Evolutionary conservation across 306 rosid genomes (phyloP), one percentile per base, ranked within the genome.

Genomic region (Erythrophleum fordii): DNA sequence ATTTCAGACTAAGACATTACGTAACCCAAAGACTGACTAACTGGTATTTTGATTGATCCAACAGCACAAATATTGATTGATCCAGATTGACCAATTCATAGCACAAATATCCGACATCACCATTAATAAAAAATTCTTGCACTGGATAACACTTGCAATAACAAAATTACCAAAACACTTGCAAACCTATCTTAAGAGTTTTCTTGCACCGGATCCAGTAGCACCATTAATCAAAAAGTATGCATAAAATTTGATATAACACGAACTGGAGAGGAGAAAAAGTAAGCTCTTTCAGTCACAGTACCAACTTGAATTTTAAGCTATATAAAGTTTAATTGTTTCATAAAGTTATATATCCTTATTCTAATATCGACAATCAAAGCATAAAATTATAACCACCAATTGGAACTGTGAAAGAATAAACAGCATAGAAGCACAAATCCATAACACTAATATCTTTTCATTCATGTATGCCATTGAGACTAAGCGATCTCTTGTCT

Each of bases 371-470:
- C 28, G 13, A 18, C 58, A 51, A 51, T 75, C 62, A 52, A 45
- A 74, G 22, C 51, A 29, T 74, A 73, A 64, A 73, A 65, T 53
- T 62, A 28, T 35, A 72, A 31, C 64, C 5, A 39, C 23, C 78
- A 77, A 72, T 35, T 51, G 12, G 49, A 26, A 35, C 17, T 59
- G 49, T 52, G 39, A 68, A 42, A 70, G 4, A n/a, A 72, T 37
- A 70, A 10, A 45, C 52, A 49, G 48, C 35, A 74, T 20, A n/a
- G n/a, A n/a, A 31, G 48, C 29, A 71, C 70, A 51, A 17, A 67
- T 22, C 25, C 3, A 64, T n/a, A 9, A 22, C 31, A 11, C 17
- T 37, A 34, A n/a, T 39, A 20, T 55, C 26, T 55, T 55, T 18
- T 22, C 28, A 55, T 20, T 55, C 31, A 56, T 5, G 11, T 56